Evolutionary conservation across 306 rosid genomes (phyloP).

Genomic region (barrel medic (Medicago truncatula)): DNA sequence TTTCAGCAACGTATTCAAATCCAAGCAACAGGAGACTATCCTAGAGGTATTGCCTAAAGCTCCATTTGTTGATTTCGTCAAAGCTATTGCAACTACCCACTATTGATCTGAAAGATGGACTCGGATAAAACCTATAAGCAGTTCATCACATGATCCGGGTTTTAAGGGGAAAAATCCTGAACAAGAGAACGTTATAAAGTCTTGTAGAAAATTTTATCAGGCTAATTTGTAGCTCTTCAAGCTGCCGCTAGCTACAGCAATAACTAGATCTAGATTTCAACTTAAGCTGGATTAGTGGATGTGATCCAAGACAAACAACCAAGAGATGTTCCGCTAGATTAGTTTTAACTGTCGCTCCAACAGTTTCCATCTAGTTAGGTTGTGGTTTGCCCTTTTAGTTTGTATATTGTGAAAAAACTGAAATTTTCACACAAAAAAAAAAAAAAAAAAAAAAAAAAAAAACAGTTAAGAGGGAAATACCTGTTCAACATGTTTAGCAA

Average conservation of each 20-base stretch:
- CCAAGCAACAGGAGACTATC: neutral
- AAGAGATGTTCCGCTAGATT: conserved; percentile 22
- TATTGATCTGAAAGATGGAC: neutral
- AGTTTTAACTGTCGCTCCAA: conserved; percentile 13
- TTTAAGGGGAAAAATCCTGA: neutral
- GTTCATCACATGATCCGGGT: neutral
- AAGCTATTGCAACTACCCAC: conserved; percentile 22
- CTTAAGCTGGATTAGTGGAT: neutral
- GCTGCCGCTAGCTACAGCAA: conserved; percentile 11
- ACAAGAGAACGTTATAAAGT: neutral
- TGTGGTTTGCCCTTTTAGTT: conserved; percentile 20
- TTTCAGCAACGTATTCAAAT: conserved; percentile 33
- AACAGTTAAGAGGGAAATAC: conserved; percentile 48
- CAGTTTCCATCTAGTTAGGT: conserved; percentile 35
- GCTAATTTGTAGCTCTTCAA: neutral
- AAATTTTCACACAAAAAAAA: neutral
- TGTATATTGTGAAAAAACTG: conserved; percentile 5
- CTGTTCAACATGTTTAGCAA: conserved; percentile 90
- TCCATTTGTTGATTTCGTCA: neutral
- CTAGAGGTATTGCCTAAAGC: conserved; percentile 22
- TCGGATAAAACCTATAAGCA: conserved; percentile 7
- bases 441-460: neutral
- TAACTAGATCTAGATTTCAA: conserved; percentile 31
- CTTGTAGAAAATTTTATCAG: neutral
- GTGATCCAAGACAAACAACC: conserved; percentile 26